Evolutionary conservation across 2,329 filamentous ascomycete species (phyloP), one percentile per base, ranked within the genome.

Genomic region (Cladosporium phlei): DNA sequence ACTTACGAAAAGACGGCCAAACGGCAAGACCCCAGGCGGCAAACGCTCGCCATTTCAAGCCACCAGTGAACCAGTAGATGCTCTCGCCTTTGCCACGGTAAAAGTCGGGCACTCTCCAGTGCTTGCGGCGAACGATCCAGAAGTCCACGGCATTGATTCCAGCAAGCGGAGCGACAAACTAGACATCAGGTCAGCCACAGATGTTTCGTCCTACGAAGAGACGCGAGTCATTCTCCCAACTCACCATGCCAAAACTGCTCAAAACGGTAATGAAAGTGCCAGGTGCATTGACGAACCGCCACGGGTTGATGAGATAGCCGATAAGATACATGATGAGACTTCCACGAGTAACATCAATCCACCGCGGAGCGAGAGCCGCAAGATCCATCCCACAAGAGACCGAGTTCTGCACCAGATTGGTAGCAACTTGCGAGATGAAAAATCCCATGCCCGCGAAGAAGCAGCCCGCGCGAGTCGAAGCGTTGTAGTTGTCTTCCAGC

Each of bases 361-460:
- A 62, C 25, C 52, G 50, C 2, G 59, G 59, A 12, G 55, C 27
- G 24, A 62, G 42, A 30, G 52, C 51, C 0, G 59, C 59, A 28
- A 62, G 37, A 35, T 62, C 59, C 59, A 62, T 62, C 5, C 58
- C 59, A 2, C 52, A 53, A n/a, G 49, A 52, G 2, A 61, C 53
- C 10, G 49, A 55, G 29, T 62, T 62, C 38, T 57, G 51, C 16
- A 52, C 56, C 25, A 54, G 52, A 40, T 58, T 58, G n/a, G 59
- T 50, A 21, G 56, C 58, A 10, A 60, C 34, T 24, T 56, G 55
- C 20, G 52, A 52, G 14, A 47, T 51, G 27, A 62, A 49, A 21
- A 61, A 55, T 6, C 60, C 60, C 7, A 61, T 16, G 2, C 59
- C 59, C 3, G 59, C 59, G 40, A 62, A 63, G 44, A 63, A 63